A percentile compares a stretch with the other conserved stretches of the same genome.
Conservation (phyloP, 805 yeast species). For the Sugiyamaella qingdaonensis region DNA sequence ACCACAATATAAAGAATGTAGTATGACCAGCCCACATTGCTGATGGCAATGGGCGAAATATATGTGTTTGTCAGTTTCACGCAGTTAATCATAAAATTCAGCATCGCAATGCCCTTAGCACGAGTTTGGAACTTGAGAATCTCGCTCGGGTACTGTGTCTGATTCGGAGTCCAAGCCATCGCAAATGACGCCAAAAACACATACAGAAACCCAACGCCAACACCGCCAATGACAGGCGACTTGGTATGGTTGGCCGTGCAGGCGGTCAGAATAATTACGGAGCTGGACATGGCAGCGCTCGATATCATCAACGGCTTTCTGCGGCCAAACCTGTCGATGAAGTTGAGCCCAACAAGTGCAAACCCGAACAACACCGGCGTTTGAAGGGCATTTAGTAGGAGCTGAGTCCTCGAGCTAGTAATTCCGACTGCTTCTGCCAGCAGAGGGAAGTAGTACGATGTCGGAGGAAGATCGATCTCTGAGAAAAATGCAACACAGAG, state of each 20-base stretch:
- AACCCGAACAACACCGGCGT: slow-evolving; percentile 24
- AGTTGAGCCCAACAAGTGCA: slow-evolving; percentile 2
- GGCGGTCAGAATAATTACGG: slow-evolving; percentile 17
- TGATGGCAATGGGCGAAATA: slow-evolving; percentile 29
- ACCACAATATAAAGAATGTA: slow-evolving; percentile 33
- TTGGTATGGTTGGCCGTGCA: slow-evolving; percentile 8
- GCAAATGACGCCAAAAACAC: slow-evolving; percentile 20
- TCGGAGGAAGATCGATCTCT: slow-evolving; percentile 18
- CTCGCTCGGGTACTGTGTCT: slow-evolving; percentile 34
- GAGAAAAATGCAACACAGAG: slow-evolving; percentile 10
- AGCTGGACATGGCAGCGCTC: slow-evolving; percentile 19
- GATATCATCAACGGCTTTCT: slow-evolving; percentile 4
- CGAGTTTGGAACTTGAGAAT: slow-evolving; percentile 31
- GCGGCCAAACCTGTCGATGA: slow-evolving; percentile 11
- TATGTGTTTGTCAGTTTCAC: slow-evolving; percentile 30
- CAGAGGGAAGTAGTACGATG: slow-evolving; percentile 17
- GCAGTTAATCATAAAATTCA: slow-evolving; percentile 28
- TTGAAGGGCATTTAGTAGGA: slow-evolving; percentile 6
- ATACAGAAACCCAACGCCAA: slow-evolving; percentile 22
- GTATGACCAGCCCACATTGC: slow-evolving; percentile 32
- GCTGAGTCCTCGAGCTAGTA: slow-evolving; percentile 3
- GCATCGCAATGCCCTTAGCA: slow-evolving; percentile 31
- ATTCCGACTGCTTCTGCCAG: slow-evolving; percentile 16
- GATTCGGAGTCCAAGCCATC: slow-evolving; percentile 32
- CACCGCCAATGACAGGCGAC: slow-evolving; percentile 16